Base-by-base conservation (phyloP, 306 rosid species). In the Heteromeles arbutifolia region DNA sequence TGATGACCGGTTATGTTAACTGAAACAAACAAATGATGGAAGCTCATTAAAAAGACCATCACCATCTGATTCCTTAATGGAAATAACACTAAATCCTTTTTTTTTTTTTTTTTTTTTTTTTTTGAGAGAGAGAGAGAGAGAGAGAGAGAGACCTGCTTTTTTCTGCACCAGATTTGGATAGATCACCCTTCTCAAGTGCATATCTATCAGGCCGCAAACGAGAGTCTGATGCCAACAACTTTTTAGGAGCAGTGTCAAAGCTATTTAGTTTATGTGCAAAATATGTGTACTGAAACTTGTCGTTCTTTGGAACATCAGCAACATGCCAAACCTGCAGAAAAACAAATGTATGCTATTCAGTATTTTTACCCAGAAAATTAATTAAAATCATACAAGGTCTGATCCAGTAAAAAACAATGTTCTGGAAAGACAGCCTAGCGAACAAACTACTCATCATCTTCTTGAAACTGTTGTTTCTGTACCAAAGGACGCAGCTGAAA, bases 121-220 rank as follows among this genome's bases (percentile, higher is more conserved):
- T 32, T 5, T 32, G 34, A 28, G 34, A 31, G 34, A 31, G 32
- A 31, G 2, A 44, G 50, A 44, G 8, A n/a, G 61, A 59, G 37
- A 13, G 54, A 66, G 39, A 39, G 50, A 17, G 17, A 19, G 59
- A 92, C 96, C 96, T 86, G 96, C 80, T 88, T 86, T 94, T 94
- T 80, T 91, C 97, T 25, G 91, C 80, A 67, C 97, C 97, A 11
- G 97, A 80, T 86, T 91, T 94, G 31, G 98, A 88, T 45, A 91
- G 80, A 83, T 91, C 97, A 11, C 96, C 93, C 72, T 84, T 83
- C 87, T 94, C 94, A 57, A 94, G 97, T 72, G 97, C 97, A 66
- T 28, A 88, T 88, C 98, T 84, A 86, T 94, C 97, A 11, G 98
- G 94, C 72, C 96, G 96, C 84, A 94, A 84, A 48, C 97, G 97